These are phyloP conservation scores for Lactifluus volemus DNA, from an alignment of 768 basidiomycete genomes.

Conservation along the genomic window DNA sequence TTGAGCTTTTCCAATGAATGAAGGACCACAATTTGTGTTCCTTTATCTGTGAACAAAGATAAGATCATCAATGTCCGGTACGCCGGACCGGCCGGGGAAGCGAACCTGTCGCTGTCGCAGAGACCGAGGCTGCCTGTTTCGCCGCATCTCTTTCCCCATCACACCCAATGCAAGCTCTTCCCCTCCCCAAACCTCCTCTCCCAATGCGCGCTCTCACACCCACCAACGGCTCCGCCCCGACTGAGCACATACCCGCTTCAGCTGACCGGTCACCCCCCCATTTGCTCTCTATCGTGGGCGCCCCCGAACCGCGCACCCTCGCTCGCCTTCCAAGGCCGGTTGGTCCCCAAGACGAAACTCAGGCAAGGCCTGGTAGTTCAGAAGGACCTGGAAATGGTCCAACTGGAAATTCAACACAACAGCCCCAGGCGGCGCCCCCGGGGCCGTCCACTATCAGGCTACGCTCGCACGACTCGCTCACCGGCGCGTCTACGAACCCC, in stretches of 20 bases:
- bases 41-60: neutral
- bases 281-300: conserved; percentile 3
- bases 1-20: neutral
- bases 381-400: neutral
- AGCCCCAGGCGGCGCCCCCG: neutral
- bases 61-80: neutral
- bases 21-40: neutral
- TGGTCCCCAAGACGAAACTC: neutral
- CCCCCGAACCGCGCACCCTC: conserved; percentile 4
- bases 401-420: neutral
- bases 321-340: conserved; percentile 6
- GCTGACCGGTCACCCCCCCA: conserved; percentile 7
- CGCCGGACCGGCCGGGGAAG: neutral
- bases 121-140: neutral
- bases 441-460: neutral
- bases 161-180: conserved; percentile 12
- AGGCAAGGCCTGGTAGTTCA: neutral
- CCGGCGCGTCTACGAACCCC: conserved; percentile 1
- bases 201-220: conserved; percentile 1
- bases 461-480: conserved; percentile 13
- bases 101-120: neutral
- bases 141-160: conserved; percentile 3
- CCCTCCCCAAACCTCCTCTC: conserved; percentile 11
- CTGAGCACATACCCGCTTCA: conserved; percentile 2
- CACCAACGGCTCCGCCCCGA: neutral